Evolutionary conservation across 2,329 filamentous ascomycete genomes (phyloP).

Genomic region (Fonsecaea erecta): DNA sequence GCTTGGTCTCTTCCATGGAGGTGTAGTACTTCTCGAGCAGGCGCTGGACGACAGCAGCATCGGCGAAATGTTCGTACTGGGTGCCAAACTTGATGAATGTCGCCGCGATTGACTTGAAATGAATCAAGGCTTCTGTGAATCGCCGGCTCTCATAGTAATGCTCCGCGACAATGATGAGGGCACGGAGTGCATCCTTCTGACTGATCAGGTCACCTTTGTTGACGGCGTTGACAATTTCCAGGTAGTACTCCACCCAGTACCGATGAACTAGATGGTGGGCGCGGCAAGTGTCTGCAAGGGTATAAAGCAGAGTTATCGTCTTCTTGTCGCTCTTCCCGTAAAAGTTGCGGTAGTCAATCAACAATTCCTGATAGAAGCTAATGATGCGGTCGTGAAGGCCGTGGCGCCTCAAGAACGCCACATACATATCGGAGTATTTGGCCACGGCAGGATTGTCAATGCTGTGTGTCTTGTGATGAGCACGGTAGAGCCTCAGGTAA

Average conservation of each 20-base stretch:
- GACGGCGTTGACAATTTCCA: conserved; percentile 26
- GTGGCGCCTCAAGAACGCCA: conserved; percentile 23
- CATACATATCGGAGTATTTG: conserved; percentile 34
- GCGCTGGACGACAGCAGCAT: conserved; percentile 42
- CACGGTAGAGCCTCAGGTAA: conserved; percentile 45
- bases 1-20: conserved; percentile 44
- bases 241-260: conserved; percentile 26
- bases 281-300: conserved; percentile 42
- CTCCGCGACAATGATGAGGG: conserved; percentile 45
- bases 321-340: conserved; percentile 44
- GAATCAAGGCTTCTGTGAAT: conserved; percentile 45
- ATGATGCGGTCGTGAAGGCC: conserved; percentile 43
- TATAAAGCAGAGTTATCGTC: conserved; percentile 48
- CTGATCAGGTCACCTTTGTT: conserved; percentile 46
- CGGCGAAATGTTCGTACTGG: conserved; percentile 42
- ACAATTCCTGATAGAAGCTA: conserved; percentile 45
- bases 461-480: conserved; percentile 40
- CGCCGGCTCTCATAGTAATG: conserved; percentile 47
- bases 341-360: conserved; percentile 45
- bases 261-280: conserved; percentile 25
- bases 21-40: conserved; percentile 45
- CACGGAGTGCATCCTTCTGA: conserved; percentile 47
- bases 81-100: conserved; percentile 46
- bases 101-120: conserved; percentile 45
- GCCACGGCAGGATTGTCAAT: conserved; percentile 45